Percentiles rank a stretch among this genome's conserved stretches.
phyloP scores from a whole-genome alignment of 2,329 filamentous ascomycete genomes.

The Samsoniella hepiali region DNA sequence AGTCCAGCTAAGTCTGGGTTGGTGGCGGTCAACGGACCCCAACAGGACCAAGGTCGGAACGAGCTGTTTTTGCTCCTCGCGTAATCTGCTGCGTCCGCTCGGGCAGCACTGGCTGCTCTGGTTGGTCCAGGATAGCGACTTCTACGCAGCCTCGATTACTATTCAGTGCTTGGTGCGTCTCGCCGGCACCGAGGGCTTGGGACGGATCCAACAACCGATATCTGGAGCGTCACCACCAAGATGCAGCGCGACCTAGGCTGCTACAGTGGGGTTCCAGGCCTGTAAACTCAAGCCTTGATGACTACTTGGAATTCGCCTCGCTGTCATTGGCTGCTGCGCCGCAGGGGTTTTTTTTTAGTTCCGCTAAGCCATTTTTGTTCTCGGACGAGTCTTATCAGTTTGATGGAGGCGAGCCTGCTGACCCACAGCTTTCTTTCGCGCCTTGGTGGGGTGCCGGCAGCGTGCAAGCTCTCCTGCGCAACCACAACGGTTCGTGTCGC shows the following conservation, averaged over 20 bases:
- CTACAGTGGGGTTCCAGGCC: constrained; percentile 9
- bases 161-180: constrained; percentile 12
- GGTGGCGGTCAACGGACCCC: constrained; percentile 15
- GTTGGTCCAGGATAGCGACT: not conserved
- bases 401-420: constrained; percentile 10
- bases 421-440: constrained; percentile 3
- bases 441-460: not conserved
- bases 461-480: constrained; percentile 1
- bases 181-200: constrained; percentile 8
- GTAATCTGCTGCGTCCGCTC: not conserved
- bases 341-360: constrained; percentile 14
- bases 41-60: not conserved
- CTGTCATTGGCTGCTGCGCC: constrained; percentile 24
- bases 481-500: constrained; percentile 3
- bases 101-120: not conserved
- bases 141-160: not conserved
- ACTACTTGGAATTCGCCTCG: constrained; percentile 27
- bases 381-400: constrained; percentile 10
- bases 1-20: constrained; percentile 14
- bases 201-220: constrained; percentile 16
- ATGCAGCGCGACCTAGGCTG: constrained; percentile 2
- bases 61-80: constrained; percentile 1
- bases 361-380: constrained; percentile 14
- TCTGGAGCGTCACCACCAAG: constrained; percentile 18
- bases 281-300: constrained; percentile 17